Percentiles rank a stretch among this genome's conserved stretches.
Evolutionary conservation across 2,329 filamentous ascomycete genomes (phyloP).

Genomic region (Keithomyces neogunnii): DNA sequence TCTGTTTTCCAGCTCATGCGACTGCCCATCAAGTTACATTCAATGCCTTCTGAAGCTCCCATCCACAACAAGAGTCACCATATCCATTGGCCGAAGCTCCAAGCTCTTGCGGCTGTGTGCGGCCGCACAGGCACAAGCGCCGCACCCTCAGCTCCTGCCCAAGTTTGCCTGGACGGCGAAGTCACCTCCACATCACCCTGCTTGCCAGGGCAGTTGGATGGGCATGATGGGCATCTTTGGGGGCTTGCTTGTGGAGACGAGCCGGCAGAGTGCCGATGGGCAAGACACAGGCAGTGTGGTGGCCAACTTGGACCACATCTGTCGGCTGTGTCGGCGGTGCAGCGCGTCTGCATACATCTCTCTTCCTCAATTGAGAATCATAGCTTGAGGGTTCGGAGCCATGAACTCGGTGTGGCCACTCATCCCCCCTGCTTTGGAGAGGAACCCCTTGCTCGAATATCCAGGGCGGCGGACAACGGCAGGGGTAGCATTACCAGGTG

Average conservation of each 20-base stretch:
- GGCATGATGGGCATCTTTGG: not conserved
- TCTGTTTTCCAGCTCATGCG: too few relatives aligned
- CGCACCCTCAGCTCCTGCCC: too few relatives aligned
- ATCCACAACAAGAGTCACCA: too few relatives aligned
- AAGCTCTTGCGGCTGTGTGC: too few relatives aligned
- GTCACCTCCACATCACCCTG: not conserved
- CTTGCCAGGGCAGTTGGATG: not conserved
- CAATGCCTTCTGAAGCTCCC: too few relatives aligned
- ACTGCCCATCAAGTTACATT: too few relatives aligned
- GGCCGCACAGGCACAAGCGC: too few relatives aligned
- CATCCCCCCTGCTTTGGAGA: not conserved
- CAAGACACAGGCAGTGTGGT: not conserved
- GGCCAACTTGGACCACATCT: too few relatives aligned
- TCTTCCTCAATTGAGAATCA: not conserved
- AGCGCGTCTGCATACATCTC: not conserved
- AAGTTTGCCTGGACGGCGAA: too few relatives aligned
- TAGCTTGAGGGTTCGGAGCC: not conserved
- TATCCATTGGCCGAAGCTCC: too few relatives aligned
- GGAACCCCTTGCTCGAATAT: not conserved
- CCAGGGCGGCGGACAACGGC: not conserved
- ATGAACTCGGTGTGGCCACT: not conserved
- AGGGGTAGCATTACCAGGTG: not conserved
- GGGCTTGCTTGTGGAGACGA: constrained; percentile 1
- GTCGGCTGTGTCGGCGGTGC: not conserved
- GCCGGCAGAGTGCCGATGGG: constrained; percentile 7